Evolutionary conservation across 352 stramenopile genomes (phyloP).

Genomic region (Pythium periplocum): DNA sequence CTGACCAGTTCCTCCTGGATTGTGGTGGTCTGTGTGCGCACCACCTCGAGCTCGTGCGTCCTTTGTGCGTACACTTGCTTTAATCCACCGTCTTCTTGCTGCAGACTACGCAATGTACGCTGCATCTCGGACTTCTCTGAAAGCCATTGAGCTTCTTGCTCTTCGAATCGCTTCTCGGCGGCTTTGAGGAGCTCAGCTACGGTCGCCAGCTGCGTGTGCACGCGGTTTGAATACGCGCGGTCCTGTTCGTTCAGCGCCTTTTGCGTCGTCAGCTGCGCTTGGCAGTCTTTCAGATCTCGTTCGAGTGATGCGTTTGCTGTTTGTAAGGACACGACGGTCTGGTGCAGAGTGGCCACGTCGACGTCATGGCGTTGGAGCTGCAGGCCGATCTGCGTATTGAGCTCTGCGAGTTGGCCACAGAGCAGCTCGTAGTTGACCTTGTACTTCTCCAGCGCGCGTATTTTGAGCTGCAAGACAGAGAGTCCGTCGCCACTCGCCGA

Average conservation of each 20-base stretch:
- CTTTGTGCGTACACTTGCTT: no score
- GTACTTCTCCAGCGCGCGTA: constrained; percentile 59
- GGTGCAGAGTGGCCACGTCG: constrained; percentile 44
- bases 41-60: no score
- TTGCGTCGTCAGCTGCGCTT: constrained; percentile 3
- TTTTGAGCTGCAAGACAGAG: constrained; percentile 33
- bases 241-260: constrained; percentile 24
- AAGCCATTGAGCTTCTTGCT: constrained; percentile 17
- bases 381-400: constrained; percentile 65
- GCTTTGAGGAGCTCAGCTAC: constrained; percentile 52
- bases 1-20: no score
- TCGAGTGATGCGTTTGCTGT: constrained; percentile 23
- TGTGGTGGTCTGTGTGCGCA: no score
- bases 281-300: constrained; percentile 20
- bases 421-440: constrained; percentile 75
- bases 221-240: constrained; percentile 46
- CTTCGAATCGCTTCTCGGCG: constrained; percentile 41
- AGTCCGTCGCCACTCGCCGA: constrained; percentile 3
- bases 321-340: constrained; percentile 30
- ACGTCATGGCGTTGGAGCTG: constrained; percentile 67
- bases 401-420: constrained; percentile 55
- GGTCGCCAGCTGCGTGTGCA: constrained; percentile 56
- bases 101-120: no score
- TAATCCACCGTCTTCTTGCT: no score
- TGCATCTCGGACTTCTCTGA: no score